These are phyloP conservation scores for Tilletia indica DNA, from an alignment of 1,284 basidiomycete genomes.

Conservation along the genomic window DNA sequence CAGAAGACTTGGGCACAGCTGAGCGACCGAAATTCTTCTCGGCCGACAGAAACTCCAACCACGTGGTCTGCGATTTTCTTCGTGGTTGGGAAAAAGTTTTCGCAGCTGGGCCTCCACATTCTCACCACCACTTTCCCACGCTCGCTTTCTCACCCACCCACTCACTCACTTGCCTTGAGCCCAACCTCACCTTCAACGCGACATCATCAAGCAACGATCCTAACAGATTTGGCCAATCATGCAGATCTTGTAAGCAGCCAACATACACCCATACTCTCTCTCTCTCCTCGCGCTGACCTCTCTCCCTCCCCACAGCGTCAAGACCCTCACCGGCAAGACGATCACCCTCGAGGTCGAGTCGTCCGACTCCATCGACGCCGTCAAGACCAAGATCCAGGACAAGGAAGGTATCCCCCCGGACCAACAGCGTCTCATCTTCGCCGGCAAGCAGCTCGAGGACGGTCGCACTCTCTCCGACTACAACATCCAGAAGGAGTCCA, in stretches of 20 bases:
- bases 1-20: neutral
- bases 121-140: neutral
- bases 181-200: neutral
- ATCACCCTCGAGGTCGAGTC: constrained; percentile 58
- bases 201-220: neutral
- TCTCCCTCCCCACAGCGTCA: constrained; percentile 27
- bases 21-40: neutral
- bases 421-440: constrained; percentile 96
- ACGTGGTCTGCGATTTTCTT: neutral
- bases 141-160: neutral
- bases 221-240: neutral
- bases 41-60: neutral
- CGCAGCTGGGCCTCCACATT: neutral
- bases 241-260: constrained; percentile 20
- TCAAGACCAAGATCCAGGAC: constrained; percentile 61
- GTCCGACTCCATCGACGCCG: constrained; percentile 56
- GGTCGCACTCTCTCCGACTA: constrained; percentile 61
- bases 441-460: constrained; percentile 84
- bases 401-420: constrained; percentile 80
- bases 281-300: neutral
- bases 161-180: neutral
- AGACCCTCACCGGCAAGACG: constrained; percentile 57
- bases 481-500: constrained; percentile 74
- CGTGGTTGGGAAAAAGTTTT: constrained; percentile 5
- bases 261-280: too few relatives aligned